A percentile compares a stretch with the other conserved stretches of the same genome.
These are phyloP conservation scores for Gryganskiella cystojenkinii DNA, from an alignment of 192 early-diverging fungal species.

Conservation along the genomic window DNA sequence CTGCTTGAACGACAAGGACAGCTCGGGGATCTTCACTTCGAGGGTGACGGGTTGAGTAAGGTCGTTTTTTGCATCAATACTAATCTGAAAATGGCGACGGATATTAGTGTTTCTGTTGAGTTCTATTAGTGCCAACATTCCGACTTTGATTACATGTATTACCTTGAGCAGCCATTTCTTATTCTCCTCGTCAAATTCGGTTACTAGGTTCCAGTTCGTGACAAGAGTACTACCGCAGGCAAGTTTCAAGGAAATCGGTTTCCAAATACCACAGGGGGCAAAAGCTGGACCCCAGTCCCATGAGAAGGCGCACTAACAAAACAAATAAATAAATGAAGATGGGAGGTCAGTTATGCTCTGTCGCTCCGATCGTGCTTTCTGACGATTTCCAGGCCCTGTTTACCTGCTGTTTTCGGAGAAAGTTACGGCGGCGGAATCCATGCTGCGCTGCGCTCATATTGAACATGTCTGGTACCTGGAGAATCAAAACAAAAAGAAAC, in stretches of 20 bases:
- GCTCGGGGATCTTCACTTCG: too few relatives aligned
- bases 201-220: constrained; percentile 11
- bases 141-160: neutral
- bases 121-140: too few relatives aligned
- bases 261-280: constrained; percentile 52
- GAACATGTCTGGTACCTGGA: constrained; percentile 52
- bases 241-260: constrained; percentile 30
- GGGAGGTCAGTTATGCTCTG: constrained; percentile 1
- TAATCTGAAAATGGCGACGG: too few relatives aligned
- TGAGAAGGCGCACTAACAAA: constrained; percentile 42
- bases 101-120: neutral
- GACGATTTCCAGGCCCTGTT: neutral
- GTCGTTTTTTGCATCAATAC: too few relatives aligned
- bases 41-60: too few relatives aligned
- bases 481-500: neutral
- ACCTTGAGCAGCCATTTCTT: constrained; percentile 33
- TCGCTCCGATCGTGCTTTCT: neutral
- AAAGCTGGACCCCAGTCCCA: constrained; percentile 52
- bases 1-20: neutral
- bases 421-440: constrained; percentile 40
- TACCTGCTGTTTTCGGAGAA: constrained; percentile 44
- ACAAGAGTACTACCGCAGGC: constrained; percentile 5
- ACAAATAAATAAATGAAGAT: too few relatives aligned
- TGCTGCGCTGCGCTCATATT: constrained; percentile 48
- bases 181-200: neutral